Conservation (phyloP, 306 rosid species). For the Lathyrus oleraceus region DNA sequence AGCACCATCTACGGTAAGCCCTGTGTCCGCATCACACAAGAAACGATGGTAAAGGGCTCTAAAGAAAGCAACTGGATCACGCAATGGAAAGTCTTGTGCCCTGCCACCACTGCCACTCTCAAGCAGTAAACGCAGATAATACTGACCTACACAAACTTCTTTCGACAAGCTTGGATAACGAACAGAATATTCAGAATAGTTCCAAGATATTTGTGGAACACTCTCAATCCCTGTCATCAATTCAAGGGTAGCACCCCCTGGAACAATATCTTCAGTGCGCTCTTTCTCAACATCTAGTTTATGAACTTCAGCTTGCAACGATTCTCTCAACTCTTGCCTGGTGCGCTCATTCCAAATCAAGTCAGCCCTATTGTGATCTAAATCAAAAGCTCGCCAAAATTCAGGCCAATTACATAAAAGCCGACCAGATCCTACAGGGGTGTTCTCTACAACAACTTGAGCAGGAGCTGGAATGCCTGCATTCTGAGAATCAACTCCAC, state of each 20-base stretch:
- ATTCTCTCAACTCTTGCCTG: conserved; percentile 94
- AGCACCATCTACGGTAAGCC: conserved; percentile 96
- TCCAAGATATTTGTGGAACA: conserved; percentile 93
- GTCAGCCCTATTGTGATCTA: conserved; percentile 99
- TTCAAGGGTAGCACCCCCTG: conserved; percentile 67
- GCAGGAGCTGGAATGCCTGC: conserved; percentile 95
- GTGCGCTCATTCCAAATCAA: conserved; percentile 99
- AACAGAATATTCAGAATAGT: conserved; percentile 88
- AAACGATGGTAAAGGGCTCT: conserved; percentile 95
- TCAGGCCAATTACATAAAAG: conserved; percentile 95
- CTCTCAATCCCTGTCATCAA: conserved; percentile 61
- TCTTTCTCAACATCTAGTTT: conserved; percentile 95
- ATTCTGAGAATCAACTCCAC: conserved; percentile 52
- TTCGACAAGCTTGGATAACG: conserved; percentile 92
- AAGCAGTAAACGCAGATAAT: conserved; percentile 91
- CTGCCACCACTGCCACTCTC: conserved; percentile 93
- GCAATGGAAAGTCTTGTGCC: conserved; percentile 96
- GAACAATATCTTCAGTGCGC: conserved; percentile 97
- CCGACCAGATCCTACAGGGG: conserved; percentile 98
- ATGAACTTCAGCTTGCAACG: conserved; percentile 97
- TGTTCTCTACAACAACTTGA: conserved; percentile 95
- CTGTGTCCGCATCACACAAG: conserved; percentile 95
- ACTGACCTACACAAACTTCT: conserved; percentile 99
- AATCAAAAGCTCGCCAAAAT: conserved; percentile 97
- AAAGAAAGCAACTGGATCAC: conserved; percentile 93